Conservation (phyloP, 108 stramenopile genomes). For the Heterococcus sp. region DNA sequence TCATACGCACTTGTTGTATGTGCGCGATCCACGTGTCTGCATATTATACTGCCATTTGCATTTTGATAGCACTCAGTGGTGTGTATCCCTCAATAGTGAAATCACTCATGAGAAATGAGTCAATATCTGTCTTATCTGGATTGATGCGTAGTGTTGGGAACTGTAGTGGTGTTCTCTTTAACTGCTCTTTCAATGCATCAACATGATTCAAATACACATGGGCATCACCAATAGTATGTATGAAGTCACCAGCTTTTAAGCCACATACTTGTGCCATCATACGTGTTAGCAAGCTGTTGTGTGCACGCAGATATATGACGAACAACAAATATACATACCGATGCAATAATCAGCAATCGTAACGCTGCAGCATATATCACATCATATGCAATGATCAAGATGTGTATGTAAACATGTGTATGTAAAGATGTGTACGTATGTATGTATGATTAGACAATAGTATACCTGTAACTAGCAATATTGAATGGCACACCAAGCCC, state of each 20-base stretch:
- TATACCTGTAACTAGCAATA: slow-evolving; percentile 91
- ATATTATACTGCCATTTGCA: slow-evolving; percentile 96
- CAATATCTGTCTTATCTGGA: slow-evolving; percentile 74
- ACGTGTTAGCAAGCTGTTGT: slow-evolving; percentile 65
- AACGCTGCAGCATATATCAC: too few relatives aligned
- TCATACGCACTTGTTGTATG: too few relatives aligned
- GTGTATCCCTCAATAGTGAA: slow-evolving; percentile 89
- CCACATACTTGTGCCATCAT: slow-evolving; percentile 50
- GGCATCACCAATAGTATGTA: slow-evolving; percentile 96
- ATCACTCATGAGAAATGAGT: slow-evolving; percentile 81
- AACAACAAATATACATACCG: too few relatives aligned
- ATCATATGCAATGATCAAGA: too few relatives aligned
- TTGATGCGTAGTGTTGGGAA: slow-evolving; percentile 91
- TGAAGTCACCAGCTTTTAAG: slow-evolving; percentile 88
- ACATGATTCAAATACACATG: slow-evolving; percentile 99
- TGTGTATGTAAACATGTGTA: too few relatives aligned
- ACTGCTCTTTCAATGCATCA: slow-evolving; percentile 89
- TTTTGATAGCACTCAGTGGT: slow-evolving; percentile 86
- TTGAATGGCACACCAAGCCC: slow-evolving; percentile 99
- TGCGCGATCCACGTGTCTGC: too few relatives aligned
- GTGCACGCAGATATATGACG: too few relatives aligned
- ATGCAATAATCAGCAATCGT: too few relatives aligned
- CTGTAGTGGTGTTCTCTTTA: slow-evolving; percentile 78
- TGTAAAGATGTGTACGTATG: too few relatives aligned
- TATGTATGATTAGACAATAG: too few relatives aligned